A percentile compares a stretch with the other conserved stretches of the same genome.
phyloP scores from a whole-genome alignment of 1,284 basidiomycete genomes.

The Malassezia nana region DNA sequence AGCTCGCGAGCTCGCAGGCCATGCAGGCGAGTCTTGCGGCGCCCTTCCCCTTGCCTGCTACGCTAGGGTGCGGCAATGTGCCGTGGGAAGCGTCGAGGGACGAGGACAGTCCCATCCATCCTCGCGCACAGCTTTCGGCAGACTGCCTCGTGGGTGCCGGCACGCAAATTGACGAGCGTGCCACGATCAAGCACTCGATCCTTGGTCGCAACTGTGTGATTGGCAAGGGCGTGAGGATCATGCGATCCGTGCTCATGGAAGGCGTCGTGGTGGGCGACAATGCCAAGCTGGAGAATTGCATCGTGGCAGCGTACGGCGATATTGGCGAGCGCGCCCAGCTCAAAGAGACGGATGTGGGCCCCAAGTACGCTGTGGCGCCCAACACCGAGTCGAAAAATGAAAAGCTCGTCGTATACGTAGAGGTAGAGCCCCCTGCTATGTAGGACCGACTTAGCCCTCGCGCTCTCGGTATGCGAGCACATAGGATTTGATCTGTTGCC shows the following conservation, averaged over 20 bases:
- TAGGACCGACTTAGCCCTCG: neutral
- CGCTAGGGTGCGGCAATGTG: slow-evolving; percentile 41
- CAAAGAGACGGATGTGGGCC: slow-evolving; percentile 73
- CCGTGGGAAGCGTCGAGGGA: slow-evolving; percentile 7
- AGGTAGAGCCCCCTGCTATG: slow-evolving; percentile 3
- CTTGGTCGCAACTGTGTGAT: slow-evolving; percentile 80
- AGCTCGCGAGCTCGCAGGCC: slow-evolving; percentile 12
- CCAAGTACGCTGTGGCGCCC: slow-evolving; percentile 64
- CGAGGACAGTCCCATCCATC: slow-evolving; percentile 52
- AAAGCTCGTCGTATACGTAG: slow-evolving; percentile 25
- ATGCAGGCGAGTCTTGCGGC: slow-evolving; percentile 3
- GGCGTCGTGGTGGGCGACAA: slow-evolving; percentile 79
- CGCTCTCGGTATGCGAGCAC: slow-evolving; percentile 30
- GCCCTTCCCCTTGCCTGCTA: slow-evolving; percentile 34
- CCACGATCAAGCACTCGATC: slow-evolving; percentile 74
- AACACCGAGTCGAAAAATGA: slow-evolving; percentile 37
- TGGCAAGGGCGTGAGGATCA: slow-evolving; percentile 73
- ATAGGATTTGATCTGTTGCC: slow-evolving; percentile 39
- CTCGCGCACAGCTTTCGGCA: slow-evolving; percentile 70
- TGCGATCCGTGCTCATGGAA: slow-evolving; percentile 78
- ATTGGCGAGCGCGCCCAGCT: slow-evolving; percentile 71
- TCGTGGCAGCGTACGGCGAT: slow-evolving; percentile 70
- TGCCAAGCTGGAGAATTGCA: slow-evolving; percentile 77
- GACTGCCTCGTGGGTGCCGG: slow-evolving; percentile 75
- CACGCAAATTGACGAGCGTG: slow-evolving; percentile 70